These are phyloP conservation scores for Tulasnella sp. DNA, from an alignment of 768 basidiomycete species.

Conservation along the genomic window DNA sequence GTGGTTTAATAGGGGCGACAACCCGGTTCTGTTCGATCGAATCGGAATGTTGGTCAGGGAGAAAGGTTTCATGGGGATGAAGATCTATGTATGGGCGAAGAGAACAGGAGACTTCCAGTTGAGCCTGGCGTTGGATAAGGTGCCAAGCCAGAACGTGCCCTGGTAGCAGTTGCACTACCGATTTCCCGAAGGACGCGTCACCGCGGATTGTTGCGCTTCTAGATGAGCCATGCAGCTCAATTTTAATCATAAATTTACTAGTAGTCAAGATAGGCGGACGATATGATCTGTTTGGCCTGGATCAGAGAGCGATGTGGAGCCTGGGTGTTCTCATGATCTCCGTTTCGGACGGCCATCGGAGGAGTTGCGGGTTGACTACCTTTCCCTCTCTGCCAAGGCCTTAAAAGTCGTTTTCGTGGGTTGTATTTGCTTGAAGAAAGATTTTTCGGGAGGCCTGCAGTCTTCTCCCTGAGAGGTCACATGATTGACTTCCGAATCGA, in stretches of 20 bases:
- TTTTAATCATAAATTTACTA: too few relatives aligned
- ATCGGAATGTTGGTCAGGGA: neutral
- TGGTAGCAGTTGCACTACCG: neutral
- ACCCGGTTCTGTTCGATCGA: neutral
- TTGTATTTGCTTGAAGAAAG: too few relatives aligned
- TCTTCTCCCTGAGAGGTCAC: neutral
- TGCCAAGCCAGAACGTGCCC: neutral
- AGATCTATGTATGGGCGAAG: conserved; percentile 7
- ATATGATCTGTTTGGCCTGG: neutral
- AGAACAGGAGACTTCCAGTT: neutral
- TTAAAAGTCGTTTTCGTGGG: too few relatives aligned
- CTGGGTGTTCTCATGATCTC: neutral
- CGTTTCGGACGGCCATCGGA: neutral
- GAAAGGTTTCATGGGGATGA: neutral
- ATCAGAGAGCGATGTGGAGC: neutral
- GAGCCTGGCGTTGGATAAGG: neutral
- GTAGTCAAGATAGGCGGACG: too few relatives aligned
- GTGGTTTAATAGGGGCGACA: conserved; percentile 13
- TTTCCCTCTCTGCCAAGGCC: neutral
- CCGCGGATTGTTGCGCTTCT: too few relatives aligned
- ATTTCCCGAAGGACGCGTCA: neutral
- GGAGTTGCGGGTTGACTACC: neutral
- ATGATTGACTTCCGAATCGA: too few relatives aligned
- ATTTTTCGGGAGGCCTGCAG: too few relatives aligned
- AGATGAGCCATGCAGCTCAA: too few relatives aligned